Base-by-base conservation (phyloP, 441 rosid species). In the Adansonia rubrostipa region DNA sequence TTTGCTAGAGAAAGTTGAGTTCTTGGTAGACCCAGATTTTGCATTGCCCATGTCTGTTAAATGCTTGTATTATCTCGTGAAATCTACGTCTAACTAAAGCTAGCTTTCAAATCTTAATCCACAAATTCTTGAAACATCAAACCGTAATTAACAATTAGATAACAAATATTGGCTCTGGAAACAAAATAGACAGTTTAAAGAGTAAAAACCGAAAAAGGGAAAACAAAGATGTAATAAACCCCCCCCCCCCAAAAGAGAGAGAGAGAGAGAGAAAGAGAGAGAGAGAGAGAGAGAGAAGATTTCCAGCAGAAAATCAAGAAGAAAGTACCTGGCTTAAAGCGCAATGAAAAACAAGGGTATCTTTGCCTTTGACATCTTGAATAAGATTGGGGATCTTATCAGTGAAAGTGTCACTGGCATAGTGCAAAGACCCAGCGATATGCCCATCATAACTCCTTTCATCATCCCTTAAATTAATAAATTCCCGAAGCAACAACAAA, bases 361-460 rank as follows among this genome's bases (percentile, higher is more conserved):
- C 98, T 87, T 92, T 93, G 56, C 94, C 97, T 80, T 89, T 87
- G 66, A 91, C 93, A 56, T 90, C 86, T 62, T 89, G 94, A 78
- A 93, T 77, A 67, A 95, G 92, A 85, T 92, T 82, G 79, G 98
- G 75, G 81, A 95, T 92, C 91, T 81, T 88, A 65, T 93, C 92
- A 64, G 81, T 81, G 84, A 95, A 95, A 6, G 80, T 75, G 74
- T 79, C 87, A 81, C 97, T 95, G 0, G 97, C 89, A 77, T 87
- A 93, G 85, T 95, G 99, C 70, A 89, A 82, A 6, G 97, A 91
- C 45, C 99, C 99, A 17, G 89, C 87, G 63, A 95, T 95, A 80
- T 95, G 99, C 73, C 99, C 99, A 75, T 95, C 97, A 83, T 86
- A 91, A 74, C 84, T 93, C 90, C 99, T 93, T 84, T 95, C 98